Evolutionary conservation across 2,329 filamentous ascomycete species (phyloP), one percentile per base, ranked within the genome.

Genomic region (Pseudogymnoascus sp.): DNA sequence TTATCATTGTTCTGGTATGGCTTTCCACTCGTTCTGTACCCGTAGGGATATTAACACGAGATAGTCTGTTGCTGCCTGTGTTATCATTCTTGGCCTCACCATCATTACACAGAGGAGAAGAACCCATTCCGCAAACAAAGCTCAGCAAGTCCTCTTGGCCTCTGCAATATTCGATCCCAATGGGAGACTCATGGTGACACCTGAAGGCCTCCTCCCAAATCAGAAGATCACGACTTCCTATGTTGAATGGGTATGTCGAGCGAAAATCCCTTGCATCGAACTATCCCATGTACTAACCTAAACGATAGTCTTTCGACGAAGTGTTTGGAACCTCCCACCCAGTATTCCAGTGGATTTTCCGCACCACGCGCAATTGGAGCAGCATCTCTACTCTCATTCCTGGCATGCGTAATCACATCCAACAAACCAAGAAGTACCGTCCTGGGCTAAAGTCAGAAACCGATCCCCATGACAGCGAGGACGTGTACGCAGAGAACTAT

Each of bases 311-410:
- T 28, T 84, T 88, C 61, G 85, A 87, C 64, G 90, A 96, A 64
- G 84, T 87, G 12, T 93, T 96, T 69, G 86, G 86, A 62, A 86
- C 86, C 23, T 83, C 85, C 0, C 91, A 96, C 71, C 85, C 89
- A 0, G 85, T 93, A 1, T 96, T 95, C 74, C 85, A 92, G 59
- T 96, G 92, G 92, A 88, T 95, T 70, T 96, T 90, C 71, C 84
- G 89, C 63, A 89, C 91, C 2, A 90, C 89, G 5, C 83, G 87
- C 63, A 88, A 92, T 73, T 96, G 92, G 92, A 72, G 76, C 6
- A 82, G 84, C 41, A 81, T 96, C 25, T 80, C 80, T 62, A 83
- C 85, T 49, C 78, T 95, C 4, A 79, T 96, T 23, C 83, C 83
- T 5, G 83, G 83, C 43, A 96, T 96, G 88, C 82, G 82, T 61